phyloP scores from a whole-genome alignment of 2,329 filamentous ascomycete genomes.

The Aspergillus luchuensis region DNA sequence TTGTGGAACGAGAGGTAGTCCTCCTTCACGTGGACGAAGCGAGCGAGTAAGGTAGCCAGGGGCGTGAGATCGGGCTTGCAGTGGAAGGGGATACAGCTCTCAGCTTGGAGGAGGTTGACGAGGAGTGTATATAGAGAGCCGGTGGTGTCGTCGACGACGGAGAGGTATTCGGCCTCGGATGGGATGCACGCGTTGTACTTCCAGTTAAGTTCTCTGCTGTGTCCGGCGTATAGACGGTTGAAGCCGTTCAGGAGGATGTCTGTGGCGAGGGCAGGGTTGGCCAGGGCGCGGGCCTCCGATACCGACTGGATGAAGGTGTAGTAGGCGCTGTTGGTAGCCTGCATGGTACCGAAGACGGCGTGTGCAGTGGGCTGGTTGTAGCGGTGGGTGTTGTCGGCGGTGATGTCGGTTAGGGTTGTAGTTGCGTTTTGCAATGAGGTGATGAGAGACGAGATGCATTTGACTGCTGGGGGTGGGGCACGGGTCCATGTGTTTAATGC shows the following conservation, averaged over 20 bases:
- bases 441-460: neutral
- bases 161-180: neutral
- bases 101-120: neutral
- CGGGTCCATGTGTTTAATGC: neutral
- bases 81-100: neutral
- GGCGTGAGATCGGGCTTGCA: neutral
- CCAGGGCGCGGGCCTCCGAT: neutral
- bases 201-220: conserved; percentile 3
- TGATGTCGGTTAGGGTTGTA: neutral
- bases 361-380: neutral
- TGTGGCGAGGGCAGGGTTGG: neutral
- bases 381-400: neutral
- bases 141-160: neutral
- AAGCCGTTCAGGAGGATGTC: neutral
- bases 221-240: neutral
- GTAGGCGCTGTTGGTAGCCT: conserved; percentile 6
- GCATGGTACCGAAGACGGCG: neutral
- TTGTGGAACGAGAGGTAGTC: neutral
- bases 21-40: neutral
- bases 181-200: neutral
- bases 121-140: neutral
- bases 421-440: neutral
- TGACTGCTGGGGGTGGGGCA: neutral
- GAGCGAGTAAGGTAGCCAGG: neutral
- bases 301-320: conserved; percentile 6